Evolutionary conservation across 306 rosid species (phyloP).

Genomic region (Vigna mungo): DNA sequence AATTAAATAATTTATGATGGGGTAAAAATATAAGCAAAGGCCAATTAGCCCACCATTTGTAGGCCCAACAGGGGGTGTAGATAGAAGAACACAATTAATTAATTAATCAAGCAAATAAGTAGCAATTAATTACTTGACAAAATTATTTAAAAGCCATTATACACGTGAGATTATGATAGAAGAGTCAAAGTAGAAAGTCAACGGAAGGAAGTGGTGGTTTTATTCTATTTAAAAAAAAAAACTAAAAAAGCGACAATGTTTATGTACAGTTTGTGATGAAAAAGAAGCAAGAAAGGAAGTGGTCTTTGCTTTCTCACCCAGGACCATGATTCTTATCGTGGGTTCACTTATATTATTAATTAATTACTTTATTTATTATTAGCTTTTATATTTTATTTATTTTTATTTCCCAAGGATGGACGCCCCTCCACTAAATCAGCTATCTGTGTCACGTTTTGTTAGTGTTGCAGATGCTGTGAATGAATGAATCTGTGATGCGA

Average conservation of each 20-base stretch:
- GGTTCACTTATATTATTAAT: not conserved
- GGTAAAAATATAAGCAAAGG: no score
- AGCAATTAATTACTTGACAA: not conserved
- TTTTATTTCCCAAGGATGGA: slow-evolving; percentile 24
- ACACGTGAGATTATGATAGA: not conserved
- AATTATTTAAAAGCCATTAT: not conserved
- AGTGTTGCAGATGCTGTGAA: not conserved
- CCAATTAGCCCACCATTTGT: no score
- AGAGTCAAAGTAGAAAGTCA: slow-evolving; percentile 22
- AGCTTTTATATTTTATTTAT: not conserved
- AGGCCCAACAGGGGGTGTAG: no score
- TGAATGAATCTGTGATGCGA: slow-evolving; percentile 17
- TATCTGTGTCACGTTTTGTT: slow-evolving; percentile 5
- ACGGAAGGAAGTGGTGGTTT: not conserved
- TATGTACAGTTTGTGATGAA: not conserved
- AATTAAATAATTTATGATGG: no score
- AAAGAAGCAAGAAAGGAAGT: slow-evolving; percentile 5
- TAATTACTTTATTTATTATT: not conserved
- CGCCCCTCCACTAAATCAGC: slow-evolving; percentile 40
- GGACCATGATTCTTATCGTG: slow-evolving; percentile 21
- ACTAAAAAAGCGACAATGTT: not conserved
- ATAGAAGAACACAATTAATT: not conserved
- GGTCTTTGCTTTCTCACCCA: slow-evolving; percentile 44
- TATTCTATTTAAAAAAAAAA: not conserved
- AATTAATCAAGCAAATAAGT: not conserved